Evolutionary conservation across 441 rosid species (phyloP).

Genomic region (Erodium moschatum): DNA sequence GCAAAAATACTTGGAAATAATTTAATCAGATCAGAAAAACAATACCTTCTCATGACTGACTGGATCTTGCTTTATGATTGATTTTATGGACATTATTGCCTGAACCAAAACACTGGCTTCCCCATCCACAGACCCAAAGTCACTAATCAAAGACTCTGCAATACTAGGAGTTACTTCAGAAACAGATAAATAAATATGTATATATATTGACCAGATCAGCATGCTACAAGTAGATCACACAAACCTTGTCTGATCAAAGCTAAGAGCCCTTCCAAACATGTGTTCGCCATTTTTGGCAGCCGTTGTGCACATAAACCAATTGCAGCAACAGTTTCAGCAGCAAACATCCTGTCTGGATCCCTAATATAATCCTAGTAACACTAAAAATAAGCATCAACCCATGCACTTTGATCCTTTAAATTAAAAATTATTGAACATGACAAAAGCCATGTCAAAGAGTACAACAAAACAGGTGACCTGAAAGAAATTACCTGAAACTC

Average conservation of each 20-base stretch:
- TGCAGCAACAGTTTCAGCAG: conserved; percentile 78
- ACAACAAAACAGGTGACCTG: background rate
- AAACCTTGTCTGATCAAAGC: conserved; percentile 58
- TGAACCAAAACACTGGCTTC: conserved; percentile 69
- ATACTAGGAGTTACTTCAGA: conserved; percentile 23
- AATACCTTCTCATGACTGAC: conserved; percentile 65
- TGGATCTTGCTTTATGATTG: conserved; percentile 68
- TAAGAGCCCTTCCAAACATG: conserved; percentile 64
- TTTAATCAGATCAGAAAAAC: conserved; percentile 19
- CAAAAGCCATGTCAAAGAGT: background rate
- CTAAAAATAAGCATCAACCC: conserved; percentile 29
- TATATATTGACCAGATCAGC: conserved; percentile 9
- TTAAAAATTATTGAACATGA: conserved; percentile 1
- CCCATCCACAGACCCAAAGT: conserved; percentile 36
- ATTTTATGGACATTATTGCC: conserved; percentile 62
- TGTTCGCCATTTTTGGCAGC: conserved; percentile 55
- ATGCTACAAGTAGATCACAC: conserved; percentile 24
- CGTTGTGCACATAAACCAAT: conserved; percentile 71
- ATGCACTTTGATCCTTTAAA: conserved; percentile 14
- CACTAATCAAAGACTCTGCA: conserved; percentile 52
- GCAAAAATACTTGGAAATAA: conserved; percentile 4
- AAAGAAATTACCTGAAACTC: conserved; percentile 68
- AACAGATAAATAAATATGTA: conserved; percentile 11
- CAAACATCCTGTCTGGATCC: conserved; percentile 84
- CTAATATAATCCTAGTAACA: conserved; percentile 69